These are phyloP conservation scores for Wickerhamiella nectarea DNA, from an alignment of 805 yeast genomes.

Conservation along the genomic window DNA sequence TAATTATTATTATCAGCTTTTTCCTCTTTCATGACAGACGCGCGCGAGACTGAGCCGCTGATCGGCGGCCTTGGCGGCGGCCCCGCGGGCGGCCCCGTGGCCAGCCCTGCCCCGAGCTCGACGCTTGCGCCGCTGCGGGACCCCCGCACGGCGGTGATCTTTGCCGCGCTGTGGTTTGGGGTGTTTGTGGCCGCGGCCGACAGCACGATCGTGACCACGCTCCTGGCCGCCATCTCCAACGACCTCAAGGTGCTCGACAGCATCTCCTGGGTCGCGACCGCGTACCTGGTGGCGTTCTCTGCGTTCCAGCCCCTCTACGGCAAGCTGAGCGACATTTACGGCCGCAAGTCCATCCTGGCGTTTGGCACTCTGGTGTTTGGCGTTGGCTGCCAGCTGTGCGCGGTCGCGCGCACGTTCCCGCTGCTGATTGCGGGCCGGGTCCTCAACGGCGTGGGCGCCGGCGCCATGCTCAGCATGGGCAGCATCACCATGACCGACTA, in stretches of 20 bases:
- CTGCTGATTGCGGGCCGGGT: constrained; percentile 60
- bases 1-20: not conserved
- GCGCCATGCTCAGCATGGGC: constrained; percentile 64
- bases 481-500: constrained; percentile 68
- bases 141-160: not conserved
- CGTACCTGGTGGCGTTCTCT: constrained; percentile 52
- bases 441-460: constrained; percentile 83
- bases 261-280: constrained; percentile 59
- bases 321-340: constrained; percentile 46
- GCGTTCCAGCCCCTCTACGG: constrained; percentile 69
- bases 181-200: constrained; percentile 41
- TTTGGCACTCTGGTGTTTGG: constrained; percentile 33
- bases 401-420: constrained; percentile 38
- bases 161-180: constrained; percentile 20
- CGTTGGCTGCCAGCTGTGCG: constrained; percentile 39
- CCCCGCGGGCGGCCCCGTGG: too few relatives aligned
- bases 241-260: constrained; percentile 40
- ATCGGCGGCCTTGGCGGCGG: not conserved
- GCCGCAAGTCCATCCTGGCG: constrained; percentile 30
- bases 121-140: not conserved
- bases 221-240: constrained; percentile 45
- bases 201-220: constrained; percentile 46
- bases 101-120: too few relatives aligned
- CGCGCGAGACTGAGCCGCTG: too few relatives aligned
- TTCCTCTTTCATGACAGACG: too few relatives aligned